Conservation (phyloP, 2,329 filamentous ascomycete species). For the Chaetoscypha palmicola region DNA sequence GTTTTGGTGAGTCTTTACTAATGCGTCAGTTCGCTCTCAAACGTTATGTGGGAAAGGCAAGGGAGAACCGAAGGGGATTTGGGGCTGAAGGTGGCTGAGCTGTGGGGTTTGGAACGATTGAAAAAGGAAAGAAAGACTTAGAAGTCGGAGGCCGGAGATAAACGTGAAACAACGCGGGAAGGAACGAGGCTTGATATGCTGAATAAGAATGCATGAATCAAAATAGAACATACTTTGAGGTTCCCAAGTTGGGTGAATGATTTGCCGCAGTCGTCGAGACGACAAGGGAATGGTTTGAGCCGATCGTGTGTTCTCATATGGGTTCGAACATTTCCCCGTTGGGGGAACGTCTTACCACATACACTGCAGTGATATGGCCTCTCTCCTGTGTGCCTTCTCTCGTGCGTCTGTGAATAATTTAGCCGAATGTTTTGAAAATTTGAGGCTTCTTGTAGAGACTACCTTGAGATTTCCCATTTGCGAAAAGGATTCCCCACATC, state of each 20-base stretch:
- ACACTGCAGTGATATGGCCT: constrained; percentile 73
- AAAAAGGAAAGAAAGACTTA: neutral
- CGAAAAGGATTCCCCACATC: constrained; percentile 75
- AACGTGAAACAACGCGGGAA: constrained; percentile 16
- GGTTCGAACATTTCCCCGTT: constrained; percentile 76
- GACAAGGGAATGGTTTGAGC: constrained; percentile 73
- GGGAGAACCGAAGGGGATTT: neutral
- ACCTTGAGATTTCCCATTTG: constrained; percentile 88
- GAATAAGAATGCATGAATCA: constrained; percentile 2
- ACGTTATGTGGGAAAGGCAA: too few species aligned
- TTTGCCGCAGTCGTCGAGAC: constrained; percentile 77
- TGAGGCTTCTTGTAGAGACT: too few species aligned
- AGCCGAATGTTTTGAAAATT: neutral
- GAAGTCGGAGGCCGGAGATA: constrained; percentile 9
- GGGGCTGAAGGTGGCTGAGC: constrained; percentile 10
- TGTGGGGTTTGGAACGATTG: constrained; percentile 4
- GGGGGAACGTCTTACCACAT: constrained; percentile 77
- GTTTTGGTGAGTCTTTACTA: constrained; percentile 93
- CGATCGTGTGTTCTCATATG: constrained; percentile 76
- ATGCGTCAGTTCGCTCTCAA: too few species aligned
- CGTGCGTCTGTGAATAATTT: constrained; percentile 64
- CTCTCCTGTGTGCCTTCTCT: constrained; percentile 80
- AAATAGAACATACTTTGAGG: constrained; percentile 58
- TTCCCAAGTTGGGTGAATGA: constrained; percentile 87
- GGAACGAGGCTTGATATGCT: too few species aligned